phyloP scores from a whole-genome alignment of 768 basidiomycete species.

The Megacollybia marginata region DNA sequence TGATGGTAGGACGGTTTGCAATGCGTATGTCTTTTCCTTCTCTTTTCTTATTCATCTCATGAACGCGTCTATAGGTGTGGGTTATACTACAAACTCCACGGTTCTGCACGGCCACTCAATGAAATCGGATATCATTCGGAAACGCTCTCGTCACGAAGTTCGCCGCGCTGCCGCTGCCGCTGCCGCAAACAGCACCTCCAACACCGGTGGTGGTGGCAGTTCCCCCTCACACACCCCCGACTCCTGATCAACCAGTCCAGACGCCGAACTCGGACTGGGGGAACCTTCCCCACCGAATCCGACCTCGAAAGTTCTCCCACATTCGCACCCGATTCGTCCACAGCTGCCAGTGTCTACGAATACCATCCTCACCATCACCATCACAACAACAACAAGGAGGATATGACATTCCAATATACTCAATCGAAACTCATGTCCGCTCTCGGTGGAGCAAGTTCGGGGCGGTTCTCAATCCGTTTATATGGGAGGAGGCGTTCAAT shows the following conservation, averaged over 20 bases:
- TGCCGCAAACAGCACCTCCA: constrained; percentile 68
- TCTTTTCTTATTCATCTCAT: too few species aligned
- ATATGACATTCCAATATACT: constrained; percentile 25
- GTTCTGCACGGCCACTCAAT: too few species aligned
- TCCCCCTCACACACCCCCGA: constrained; percentile 26
- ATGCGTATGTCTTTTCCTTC: too few species aligned
- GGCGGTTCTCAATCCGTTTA: constrained; percentile 22
- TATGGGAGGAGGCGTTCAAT: constrained; percentile 27
- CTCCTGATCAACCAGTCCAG: constrained; percentile 23
- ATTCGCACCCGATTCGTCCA: constrained; percentile 65
- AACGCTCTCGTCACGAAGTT: constrained; percentile 77
- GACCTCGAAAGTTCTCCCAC: constrained; percentile 50
- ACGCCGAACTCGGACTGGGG: background rate
- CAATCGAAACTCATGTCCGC: constrained; percentile 50
- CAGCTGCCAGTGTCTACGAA: constrained; percentile 46
- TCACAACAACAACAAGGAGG: constrained; percentile 27
- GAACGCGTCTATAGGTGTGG: too few species aligned
- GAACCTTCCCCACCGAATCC: too few species aligned
- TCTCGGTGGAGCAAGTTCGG: constrained; percentile 28
- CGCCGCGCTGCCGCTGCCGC: constrained; percentile 54
- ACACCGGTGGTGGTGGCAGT: constrained; percentile 67
- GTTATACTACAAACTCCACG: too few species aligned
- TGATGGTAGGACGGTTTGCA: too few species aligned
- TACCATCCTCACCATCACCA: background rate
- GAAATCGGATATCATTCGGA: constrained; percentile 88